Percentiles rank a stretch among this genome's conserved stretches.
phyloP scores from a whole-genome alignment of 2,329 filamentous ascomycete genomes.

The Aspergillus fumigatiaffinis region DNA sequence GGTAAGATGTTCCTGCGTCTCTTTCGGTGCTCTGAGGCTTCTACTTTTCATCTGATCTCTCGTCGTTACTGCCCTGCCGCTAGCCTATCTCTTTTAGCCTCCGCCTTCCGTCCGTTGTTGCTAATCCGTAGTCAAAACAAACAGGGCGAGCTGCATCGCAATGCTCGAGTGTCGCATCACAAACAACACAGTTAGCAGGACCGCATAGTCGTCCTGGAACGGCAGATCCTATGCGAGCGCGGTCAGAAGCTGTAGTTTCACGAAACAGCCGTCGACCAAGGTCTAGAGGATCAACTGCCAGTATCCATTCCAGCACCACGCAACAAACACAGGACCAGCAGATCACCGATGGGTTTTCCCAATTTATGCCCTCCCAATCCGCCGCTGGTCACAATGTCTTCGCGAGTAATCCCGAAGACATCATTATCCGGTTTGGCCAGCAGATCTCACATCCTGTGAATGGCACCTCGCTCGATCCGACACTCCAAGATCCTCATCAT shows the following conservation, averaged over 20 bases:
- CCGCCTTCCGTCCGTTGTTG: conserved; percentile 2
- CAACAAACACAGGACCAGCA: conserved; percentile 43
- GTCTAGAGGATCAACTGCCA: conserved; percentile 46
- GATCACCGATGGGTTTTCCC: conserved; percentile 35
- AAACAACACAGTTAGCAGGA: conserved; percentile 34
- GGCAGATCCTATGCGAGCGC: conserved; percentile 38
- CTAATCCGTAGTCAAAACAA: conserved; percentile 12
- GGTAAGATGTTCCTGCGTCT: conserved; percentile 19
- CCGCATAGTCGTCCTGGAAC: conserved; percentile 39
- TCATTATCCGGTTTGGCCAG: conserved; percentile 43
- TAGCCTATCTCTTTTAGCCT: not conserved
- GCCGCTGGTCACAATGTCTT: conserved; percentile 34
- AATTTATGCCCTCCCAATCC: conserved; percentile 37
- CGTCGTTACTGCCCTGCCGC: conserved; percentile 3
- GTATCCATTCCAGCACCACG: conserved; percentile 46
- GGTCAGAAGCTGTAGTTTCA: conserved; percentile 39
- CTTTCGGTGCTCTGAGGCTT: not conserved
- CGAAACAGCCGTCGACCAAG: conserved; percentile 39
- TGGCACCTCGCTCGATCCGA: conserved; percentile 33
- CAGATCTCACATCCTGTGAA: conserved; percentile 38
- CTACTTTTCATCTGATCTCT: not conserved
- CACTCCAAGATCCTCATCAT: conserved; percentile 36
- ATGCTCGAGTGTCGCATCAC: conserved; percentile 34
- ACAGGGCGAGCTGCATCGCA: conserved; percentile 37
- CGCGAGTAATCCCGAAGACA: conserved; percentile 40